A percentile compares a stretch with the other conserved stretches of the same genome.
Evolutionary conservation across 805 yeast species (phyloP).

Genomic region (Starmerella davenportii): DNA sequence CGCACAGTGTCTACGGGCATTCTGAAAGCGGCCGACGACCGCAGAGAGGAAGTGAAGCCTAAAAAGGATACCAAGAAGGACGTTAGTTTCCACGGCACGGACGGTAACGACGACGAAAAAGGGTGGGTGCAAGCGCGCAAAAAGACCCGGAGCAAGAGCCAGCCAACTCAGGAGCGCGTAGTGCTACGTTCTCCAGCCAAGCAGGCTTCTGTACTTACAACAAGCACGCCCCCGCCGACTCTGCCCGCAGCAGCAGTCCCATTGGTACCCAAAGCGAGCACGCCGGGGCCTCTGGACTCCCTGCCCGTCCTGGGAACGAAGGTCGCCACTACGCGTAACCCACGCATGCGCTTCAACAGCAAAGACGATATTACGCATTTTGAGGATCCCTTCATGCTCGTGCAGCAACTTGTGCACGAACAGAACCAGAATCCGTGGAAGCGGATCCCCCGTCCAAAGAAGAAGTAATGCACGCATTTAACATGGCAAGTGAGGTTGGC

Average conservation of each 20-base stretch:
- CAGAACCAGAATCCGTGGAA: not conserved
- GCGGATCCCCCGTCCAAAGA: not conserved
- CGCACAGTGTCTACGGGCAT: not conserved
- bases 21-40: not conserved
- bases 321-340: slow-evolving; percentile 1
- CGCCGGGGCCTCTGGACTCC: not conserved
- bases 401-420: slow-evolving; percentile 2
- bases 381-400: slow-evolving; percentile 7
- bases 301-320: slow-evolving; percentile 7
- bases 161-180: not conserved
- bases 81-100: not conserved
- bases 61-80: not conserved
- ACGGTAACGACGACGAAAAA: not conserved
- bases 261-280: not conserved
- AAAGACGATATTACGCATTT: slow-evolving; percentile 2
- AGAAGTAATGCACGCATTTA: not conserved
- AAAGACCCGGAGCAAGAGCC: slow-evolving; percentile 2
- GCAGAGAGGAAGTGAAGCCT: no score
- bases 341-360: slow-evolving; percentile 7
- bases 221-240: not conserved
- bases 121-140: slow-evolving; percentile 8
- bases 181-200: slow-evolving; percentile 1
- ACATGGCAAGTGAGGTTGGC: no score
- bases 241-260: not conserved
- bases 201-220: not conserved